Evolutionary conservation across 805 yeast species (phyloP).

Genomic region (Priceomyces carsonii): DNA sequence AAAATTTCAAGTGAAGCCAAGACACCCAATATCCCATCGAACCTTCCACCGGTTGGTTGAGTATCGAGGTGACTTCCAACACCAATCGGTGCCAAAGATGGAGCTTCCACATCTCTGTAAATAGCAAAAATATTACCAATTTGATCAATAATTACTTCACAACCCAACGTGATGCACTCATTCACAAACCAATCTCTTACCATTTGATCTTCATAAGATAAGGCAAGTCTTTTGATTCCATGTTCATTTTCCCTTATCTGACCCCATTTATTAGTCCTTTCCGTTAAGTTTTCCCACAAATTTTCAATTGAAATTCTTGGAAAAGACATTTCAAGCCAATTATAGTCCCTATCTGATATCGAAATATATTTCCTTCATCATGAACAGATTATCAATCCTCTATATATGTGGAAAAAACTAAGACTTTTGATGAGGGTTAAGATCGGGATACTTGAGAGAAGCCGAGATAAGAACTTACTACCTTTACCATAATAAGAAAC

Average conservation of each 20-base stretch:
- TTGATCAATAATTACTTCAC: conserved; percentile 58
- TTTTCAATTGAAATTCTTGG: too few species aligned
- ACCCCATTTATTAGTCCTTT: too few species aligned
- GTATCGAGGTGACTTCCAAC: conserved; percentile 77
- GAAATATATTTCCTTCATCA: too few species aligned
- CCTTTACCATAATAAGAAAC: too few species aligned
- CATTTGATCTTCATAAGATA: conserved; percentile 1
- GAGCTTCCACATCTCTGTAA: conserved; percentile 55
- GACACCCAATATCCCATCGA: conserved; percentile 73
- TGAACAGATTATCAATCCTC: too few species aligned
- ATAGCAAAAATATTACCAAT: conserved; percentile 70
- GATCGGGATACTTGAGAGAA: too few species aligned
- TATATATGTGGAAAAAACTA: too few species aligned
- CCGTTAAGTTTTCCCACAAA: too few species aligned
- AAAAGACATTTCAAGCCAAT: too few species aligned
- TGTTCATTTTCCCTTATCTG: conserved; percentile 6
- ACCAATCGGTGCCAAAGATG: conserved; percentile 65
- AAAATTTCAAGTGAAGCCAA: conserved; percentile 66
- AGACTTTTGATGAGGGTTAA: too few species aligned
- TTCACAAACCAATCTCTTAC: conserved; percentile 4
- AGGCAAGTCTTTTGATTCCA: conserved; percentile 1
- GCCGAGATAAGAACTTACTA: too few species aligned
- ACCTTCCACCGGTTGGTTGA: conserved; percentile 77
- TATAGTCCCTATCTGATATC: too few species aligned
- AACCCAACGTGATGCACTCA: conserved; percentile 55